phyloP scores from a whole-genome alignment of 2,329 filamentous ascomycete genomes.

The Penicillium sp. region DNA sequence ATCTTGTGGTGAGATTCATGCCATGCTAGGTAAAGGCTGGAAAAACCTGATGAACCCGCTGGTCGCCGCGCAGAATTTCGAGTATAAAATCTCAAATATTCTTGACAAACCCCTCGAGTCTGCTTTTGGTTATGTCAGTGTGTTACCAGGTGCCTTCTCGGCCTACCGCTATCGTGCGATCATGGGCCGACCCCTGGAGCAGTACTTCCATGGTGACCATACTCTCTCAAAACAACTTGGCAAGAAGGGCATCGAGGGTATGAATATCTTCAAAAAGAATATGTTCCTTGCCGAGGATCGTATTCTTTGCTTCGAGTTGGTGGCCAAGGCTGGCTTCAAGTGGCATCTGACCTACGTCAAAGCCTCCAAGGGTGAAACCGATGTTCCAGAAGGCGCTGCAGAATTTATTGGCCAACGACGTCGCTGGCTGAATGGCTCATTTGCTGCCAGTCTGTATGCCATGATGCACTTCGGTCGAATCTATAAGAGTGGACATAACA shows the following conservation, averaged over 20 bases:
- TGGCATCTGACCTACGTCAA: constrained; percentile 99
- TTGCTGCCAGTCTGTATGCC: constrained; percentile 91
- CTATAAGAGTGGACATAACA: constrained; percentile 96
- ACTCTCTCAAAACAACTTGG: constrained; percentile 90
- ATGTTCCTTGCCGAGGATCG: constrained; percentile 99
- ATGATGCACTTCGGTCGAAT: constrained; percentile 97
- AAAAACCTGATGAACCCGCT: constrained; percentile 90
- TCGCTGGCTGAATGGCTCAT: constrained; percentile 98
- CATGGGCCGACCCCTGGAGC: constrained; percentile 92
- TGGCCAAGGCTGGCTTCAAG: constrained; percentile 96
- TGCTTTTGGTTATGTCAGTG: constrained; percentile 93
- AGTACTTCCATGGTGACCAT: constrained; percentile 99
- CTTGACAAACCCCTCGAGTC: constrained; percentile 95
- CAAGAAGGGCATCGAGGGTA: constrained; percentile 98
- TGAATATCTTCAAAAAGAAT: constrained; percentile 99
- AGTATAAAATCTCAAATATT: constrained; percentile 99
- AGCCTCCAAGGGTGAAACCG: constrained; percentile 97
- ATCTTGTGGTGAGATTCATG: constrained; percentile 97
- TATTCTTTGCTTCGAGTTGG: constrained; percentile 97
- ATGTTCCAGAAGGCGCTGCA: constrained; percentile 91
- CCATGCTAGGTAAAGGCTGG: constrained; percentile 87
- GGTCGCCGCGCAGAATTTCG: constrained; percentile 94
- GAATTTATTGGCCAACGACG: constrained; percentile 97
- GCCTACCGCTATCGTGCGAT: constrained; percentile 96
- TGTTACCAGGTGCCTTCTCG: constrained; percentile 96